Conservation (phyloP, 2,329 filamentous ascomycete species). For the Aspergillus phoenicis region DNA sequence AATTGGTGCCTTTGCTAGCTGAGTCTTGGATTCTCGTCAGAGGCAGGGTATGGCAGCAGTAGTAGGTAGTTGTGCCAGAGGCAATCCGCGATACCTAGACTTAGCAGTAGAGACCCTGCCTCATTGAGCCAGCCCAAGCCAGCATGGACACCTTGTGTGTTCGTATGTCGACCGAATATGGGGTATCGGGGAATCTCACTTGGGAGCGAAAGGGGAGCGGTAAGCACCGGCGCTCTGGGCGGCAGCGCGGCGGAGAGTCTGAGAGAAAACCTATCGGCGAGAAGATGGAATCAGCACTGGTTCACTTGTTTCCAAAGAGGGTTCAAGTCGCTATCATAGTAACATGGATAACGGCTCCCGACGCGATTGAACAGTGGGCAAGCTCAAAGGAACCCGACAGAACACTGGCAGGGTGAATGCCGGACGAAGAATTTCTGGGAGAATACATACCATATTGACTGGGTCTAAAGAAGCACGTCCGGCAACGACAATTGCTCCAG, state of each 20-base stretch:
- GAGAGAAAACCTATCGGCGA: constrained; percentile 33
- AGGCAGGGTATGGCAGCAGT: neutral
- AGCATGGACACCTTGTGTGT: neutral
- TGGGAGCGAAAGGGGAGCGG: constrained; percentile 60
- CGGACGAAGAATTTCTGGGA: neutral
- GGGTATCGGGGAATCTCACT: constrained; percentile 48
- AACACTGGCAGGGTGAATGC: neutral
- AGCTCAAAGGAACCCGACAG: neutral
- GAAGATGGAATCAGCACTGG: constrained; percentile 21
- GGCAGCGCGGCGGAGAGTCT: constrained; percentile 40
- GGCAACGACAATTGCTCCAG: constrained; percentile 31
- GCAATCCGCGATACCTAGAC: neutral
- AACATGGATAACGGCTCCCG: constrained; percentile 2
- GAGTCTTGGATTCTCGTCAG: neutral
- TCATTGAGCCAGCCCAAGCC: neutral
- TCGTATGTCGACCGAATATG: neutral
- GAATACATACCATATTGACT: constrained; percentile 36
- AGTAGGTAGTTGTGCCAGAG: too few species aligned
- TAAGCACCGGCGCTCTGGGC: constrained; percentile 48
- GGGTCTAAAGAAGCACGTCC: constrained; percentile 26
- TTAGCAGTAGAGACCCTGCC: neutral
- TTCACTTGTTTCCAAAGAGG: neutral
- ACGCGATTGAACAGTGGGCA: neutral
- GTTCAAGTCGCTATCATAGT: neutral
- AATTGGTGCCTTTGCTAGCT: neutral